Evolutionary conservation across 306 rosid species (phyloP), one percentile per base, ranked within the genome.

Genomic region (Coriaria nepalensis): DNA sequence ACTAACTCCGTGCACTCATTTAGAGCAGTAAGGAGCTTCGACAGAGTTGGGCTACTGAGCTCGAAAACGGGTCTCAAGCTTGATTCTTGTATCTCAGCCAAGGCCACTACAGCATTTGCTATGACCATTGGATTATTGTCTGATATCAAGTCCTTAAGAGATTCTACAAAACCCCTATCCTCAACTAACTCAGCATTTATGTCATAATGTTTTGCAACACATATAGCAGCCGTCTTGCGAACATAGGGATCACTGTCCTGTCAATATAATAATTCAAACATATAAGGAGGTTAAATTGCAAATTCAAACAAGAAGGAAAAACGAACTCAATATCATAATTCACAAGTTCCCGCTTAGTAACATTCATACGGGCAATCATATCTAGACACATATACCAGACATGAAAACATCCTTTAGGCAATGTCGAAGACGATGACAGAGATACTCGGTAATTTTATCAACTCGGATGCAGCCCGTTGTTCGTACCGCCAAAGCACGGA

Each of bases 401-500:
- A n/a, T 10, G 15, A 59, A 50, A 58, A 40, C 61, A 64, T 85
- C 98, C 95, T 92, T 92, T 46, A 92, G 83, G 54, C 98, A 92
- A 59, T 96, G 79, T 72, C 85, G 98, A 75, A 92, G 98, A 54
- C 95, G 98, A 66, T 92, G 95, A 66, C 98, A 92, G 48, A 92
- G 76, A 59, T 92, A 92, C 64, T 92, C 98, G 5, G 98, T 92
- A 66, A 92, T 92, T 74, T 92, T 92, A 71, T 90, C 98, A 52
- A 92, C 98, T 6, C 98, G 98, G 65, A 92, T 92, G 73, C 98
- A 92, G 43, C 98, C 98, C 98, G 85, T 92, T 49, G 98, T 92
- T 67, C 98, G 70, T 38, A 92, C 98, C n/a, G 98, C 98, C 69
- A 92, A 75, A 46, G 98, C 98, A 40, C 98, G 96, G 62, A 92